Evolutionary conservation across 2,329 filamentous ascomycete species (phyloP), one percentile per base, ranked within the genome.

Genomic region (Hymenoscyphus infarciens): DNA sequence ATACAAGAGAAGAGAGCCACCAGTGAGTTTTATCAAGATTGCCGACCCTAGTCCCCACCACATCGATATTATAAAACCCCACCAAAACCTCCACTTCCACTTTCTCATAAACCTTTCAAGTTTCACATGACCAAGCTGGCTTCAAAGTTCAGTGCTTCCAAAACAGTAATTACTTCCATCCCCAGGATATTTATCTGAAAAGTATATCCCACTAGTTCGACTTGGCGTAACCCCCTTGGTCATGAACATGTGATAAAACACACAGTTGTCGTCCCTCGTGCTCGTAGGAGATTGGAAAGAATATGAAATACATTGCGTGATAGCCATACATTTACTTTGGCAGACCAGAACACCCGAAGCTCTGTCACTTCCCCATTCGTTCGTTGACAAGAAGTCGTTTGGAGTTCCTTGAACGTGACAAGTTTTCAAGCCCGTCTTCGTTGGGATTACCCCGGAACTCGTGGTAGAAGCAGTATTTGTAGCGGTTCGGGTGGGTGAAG

Each of bases 101-200:
- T 22, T 49, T 11, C 42, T 25, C 42, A 6, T 10, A 19, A 4
- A 6, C 19, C 10, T 22, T 22, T 5, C 16, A 25, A 8, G 13
- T 11, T 11, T 11, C n/a, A 11, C 42, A 49, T 11, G 19, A 49
- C 42, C 19, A 7, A 11, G 8, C 16, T 6, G 1, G n/a, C 38
- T 19, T 64, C 38, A 66, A 25, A 66, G 56, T 19, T 42, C n/a
- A 15, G 4, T 22, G 35, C 45, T 63, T 6, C 61, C 62, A 54
- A 64, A 67, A 31, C 64, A 64, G 53, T 60, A 63, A 45, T 67
- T 63, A 19, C 56, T 64, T 45, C 61, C 64, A 63, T 66, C 64
- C 8, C 49, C 57, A 3, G 64, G 64, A 64, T 66, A 67, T 39
- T 67, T 67, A 33, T 67, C 66, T 15, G 64, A 67, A n/a, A 67